Conservation (phyloP, 2,329 filamentous ascomycete species). For the Phyllosticta citribraziliensis region DNA sequence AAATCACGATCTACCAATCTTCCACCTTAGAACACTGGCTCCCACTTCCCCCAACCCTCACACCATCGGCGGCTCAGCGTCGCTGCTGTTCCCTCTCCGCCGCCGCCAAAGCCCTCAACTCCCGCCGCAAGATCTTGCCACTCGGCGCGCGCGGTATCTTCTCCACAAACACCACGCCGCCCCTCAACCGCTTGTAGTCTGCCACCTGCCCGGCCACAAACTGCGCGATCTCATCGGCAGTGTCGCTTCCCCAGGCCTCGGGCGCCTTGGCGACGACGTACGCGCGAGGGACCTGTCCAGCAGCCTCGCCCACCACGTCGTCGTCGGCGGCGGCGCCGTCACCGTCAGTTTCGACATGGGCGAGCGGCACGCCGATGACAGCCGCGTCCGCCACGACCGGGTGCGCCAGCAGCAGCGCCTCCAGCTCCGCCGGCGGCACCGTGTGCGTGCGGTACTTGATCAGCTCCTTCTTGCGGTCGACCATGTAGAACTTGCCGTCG, state of each 20-base stretch:
- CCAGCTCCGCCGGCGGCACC: slow-evolving; percentile 40
- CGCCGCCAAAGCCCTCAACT: slow-evolving; percentile 24
- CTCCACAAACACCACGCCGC: slow-evolving; percentile 28
- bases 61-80: too few species aligned
- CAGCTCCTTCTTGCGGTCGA: slow-evolving; percentile 34
- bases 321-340: too few species aligned
- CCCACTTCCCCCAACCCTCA: too few species aligned
- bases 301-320: slow-evolving; percentile 16
- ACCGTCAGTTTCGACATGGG: neutral
- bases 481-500: slow-evolving; percentile 32
- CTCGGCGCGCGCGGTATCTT: slow-evolving; percentile 26
- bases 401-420: slow-evolving; percentile 35
- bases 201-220: slow-evolving; percentile 25
- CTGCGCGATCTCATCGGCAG: slow-evolving; percentile 26
- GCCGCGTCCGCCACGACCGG: slow-evolving; percentile 34
- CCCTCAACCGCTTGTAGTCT: slow-evolving; percentile 26
- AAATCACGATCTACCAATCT: slow-evolving; percentile 16
- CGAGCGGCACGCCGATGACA: slow-evolving; percentile 32
- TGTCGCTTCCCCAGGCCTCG: slow-evolving; percentile 33
- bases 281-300: slow-evolving; percentile 31
- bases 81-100: slow-evolving; percentile 20
- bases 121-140: slow-evolving; percentile 29
- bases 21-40: too few species aligned
- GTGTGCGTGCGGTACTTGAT: slow-evolving; percentile 43
- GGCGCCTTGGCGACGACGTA: slow-evolving; percentile 34